phyloP scores from a whole-genome alignment of 805 yeast genomes.

The Saccharomyces paradoxus region DNA sequence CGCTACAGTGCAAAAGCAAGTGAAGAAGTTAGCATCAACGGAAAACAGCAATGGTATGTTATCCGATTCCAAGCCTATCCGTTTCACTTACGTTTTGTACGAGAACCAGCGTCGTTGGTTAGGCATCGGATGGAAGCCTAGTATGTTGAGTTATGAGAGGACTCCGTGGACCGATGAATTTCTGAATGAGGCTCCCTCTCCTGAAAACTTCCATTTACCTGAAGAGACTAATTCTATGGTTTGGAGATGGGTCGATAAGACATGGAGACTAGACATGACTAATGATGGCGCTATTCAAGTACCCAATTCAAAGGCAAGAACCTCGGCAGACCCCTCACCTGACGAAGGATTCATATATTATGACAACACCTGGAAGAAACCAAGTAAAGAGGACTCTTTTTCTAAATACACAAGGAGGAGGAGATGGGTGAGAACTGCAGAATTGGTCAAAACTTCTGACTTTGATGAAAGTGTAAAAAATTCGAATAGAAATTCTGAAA shows the following conservation, averaged over 20 bases:
- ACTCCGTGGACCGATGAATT: conserved; percentile 97
- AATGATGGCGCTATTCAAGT: conserved; percentile 79
- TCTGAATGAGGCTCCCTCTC: conserved; percentile 71
- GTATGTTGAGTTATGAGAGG: conserved; percentile 82
- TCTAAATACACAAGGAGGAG: conserved; percentile 89
- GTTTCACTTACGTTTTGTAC: conserved; percentile 84
- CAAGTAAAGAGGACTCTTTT: conserved; percentile 77
- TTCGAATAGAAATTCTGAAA: background rate
- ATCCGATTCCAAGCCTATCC: conserved; percentile 37
- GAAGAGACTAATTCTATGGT: conserved; percentile 61
- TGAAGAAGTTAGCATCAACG: conserved; percentile 27
- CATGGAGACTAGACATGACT: conserved; percentile 85
- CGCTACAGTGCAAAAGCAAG: conserved; percentile 37
- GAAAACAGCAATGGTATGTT: conserved; percentile 8
- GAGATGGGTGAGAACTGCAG: conserved; percentile 94
- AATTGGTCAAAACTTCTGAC: conserved; percentile 40
- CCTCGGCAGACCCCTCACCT: conserved; percentile 56
- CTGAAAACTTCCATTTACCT: conserved; percentile 78
- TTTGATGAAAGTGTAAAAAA: background rate
- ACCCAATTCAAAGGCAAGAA: conserved; percentile 47
- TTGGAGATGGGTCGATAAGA: conserved; percentile 93
- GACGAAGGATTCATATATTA: conserved; percentile 86
- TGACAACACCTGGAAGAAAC: conserved; percentile 91
- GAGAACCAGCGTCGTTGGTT: conserved; percentile 97
- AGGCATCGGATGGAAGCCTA: conserved; percentile 97